Evolutionary conservation across 352 stramenopile genomes (phyloP).

Genomic region (Phytophthora idaei): DNA sequence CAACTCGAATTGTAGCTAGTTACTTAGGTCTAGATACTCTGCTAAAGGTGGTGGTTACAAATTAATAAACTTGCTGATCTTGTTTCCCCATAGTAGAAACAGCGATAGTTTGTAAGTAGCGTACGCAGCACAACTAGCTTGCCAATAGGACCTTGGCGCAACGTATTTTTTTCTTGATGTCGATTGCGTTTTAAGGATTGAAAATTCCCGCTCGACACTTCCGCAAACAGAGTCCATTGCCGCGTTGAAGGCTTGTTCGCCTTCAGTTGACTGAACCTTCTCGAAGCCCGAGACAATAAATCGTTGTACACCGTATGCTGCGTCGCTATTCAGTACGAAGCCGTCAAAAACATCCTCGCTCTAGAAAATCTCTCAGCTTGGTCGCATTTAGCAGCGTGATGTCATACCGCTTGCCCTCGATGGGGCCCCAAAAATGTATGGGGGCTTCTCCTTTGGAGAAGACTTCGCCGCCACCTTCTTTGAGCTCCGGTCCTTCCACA

Average conservation of each 20-base stretch:
- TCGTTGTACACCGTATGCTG: not conserved
- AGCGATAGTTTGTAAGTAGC: conserved; percentile 19
- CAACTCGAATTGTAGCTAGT: not conserved
- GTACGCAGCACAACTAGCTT: conserved; percentile 17
- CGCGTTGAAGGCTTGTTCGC: not conserved
- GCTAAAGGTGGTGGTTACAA: conserved; percentile 14
- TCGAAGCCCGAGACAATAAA: conserved; percentile 6
- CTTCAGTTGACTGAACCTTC: not conserved
- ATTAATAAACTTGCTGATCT: conserved; percentile 18
- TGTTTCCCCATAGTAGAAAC: conserved; percentile 14
- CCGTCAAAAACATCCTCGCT: not conserved
- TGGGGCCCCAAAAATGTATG: conserved; percentile 15
- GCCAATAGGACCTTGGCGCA: conserved; percentile 9
- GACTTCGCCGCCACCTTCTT: no score
- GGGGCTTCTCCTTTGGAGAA: no score
- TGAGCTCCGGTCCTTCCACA: no score
- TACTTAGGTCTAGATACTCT: conserved; percentile 13
- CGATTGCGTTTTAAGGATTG: conserved; percentile 6
- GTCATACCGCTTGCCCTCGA: conserved; percentile 6
- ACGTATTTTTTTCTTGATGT: conserved; percentile 13
- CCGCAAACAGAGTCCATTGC: conserved; percentile 2
- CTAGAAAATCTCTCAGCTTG: not conserved
- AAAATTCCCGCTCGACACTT: conserved; percentile 14
- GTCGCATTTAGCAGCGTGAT: not conserved
- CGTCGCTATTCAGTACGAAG: not conserved